These are phyloP conservation scores for Allium cepa DNA, from an alignment of 106 monocot genomes.

Conservation along the genomic window DNA sequence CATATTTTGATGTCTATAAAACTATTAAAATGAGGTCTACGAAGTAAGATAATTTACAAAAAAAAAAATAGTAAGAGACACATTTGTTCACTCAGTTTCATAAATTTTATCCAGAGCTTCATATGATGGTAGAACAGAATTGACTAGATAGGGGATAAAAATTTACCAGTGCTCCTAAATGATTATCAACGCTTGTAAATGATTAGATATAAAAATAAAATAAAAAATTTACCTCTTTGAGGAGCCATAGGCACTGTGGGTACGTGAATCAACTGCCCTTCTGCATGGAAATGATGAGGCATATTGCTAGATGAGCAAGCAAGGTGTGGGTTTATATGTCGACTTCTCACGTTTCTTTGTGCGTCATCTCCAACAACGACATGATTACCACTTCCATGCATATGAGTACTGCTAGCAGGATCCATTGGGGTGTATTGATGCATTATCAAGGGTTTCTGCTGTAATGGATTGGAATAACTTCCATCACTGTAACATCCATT, in stretches of 20 bases:
- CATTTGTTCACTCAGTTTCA: too few relatives aligned
- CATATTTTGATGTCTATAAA: too few relatives aligned
- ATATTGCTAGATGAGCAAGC: slow-evolving; percentile 1
- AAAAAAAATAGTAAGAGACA: too few relatives aligned
- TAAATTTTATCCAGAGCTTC: neutral
- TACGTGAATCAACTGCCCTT: slow-evolving; percentile 13
- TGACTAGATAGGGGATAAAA: slow-evolving; percentile 7
- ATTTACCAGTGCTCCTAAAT: too few relatives aligned
- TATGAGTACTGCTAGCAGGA: neutral
- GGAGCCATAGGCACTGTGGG: slow-evolving; percentile 4
- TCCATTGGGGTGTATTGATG: slow-evolving; percentile 2
- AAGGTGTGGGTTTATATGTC: slow-evolving; percentile 1
- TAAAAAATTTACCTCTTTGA: neutral
- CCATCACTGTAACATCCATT: slow-evolving; percentile 12
- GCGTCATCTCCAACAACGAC: slow-evolving; percentile 5
- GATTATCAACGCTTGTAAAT: too few relatives aligned
- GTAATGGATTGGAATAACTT: slow-evolving; percentile 19
- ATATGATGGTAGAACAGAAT: neutral
- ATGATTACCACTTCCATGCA: slow-evolving; percentile 4
- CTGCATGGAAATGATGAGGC: slow-evolving; percentile 11
- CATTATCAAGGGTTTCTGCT: neutral
- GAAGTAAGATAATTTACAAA: too few relatives aligned
- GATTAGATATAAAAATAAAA: too few relatives aligned
- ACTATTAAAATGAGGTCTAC: too few relatives aligned
- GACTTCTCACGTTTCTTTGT: slow-evolving; percentile 28